Conservation (phyloP, 305 asterid genomes). For the Fraxinus sp. region DNA sequence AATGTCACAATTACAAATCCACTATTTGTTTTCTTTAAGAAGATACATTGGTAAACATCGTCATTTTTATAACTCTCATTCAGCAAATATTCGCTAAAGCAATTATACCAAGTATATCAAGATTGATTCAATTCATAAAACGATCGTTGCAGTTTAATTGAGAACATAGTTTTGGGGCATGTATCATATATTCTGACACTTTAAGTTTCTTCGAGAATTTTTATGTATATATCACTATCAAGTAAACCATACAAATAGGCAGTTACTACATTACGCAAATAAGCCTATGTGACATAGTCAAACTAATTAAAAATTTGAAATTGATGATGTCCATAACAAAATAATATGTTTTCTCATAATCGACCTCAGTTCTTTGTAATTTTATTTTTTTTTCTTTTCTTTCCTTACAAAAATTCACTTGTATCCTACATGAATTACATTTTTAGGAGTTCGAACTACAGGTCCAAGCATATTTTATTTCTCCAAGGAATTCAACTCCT, state of each 20-base stretch:
- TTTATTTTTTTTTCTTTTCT: too few relatives aligned
- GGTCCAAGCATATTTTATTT: neutral
- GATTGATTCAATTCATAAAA: neutral
- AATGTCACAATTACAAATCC: neutral
- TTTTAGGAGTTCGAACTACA: too few relatives aligned
- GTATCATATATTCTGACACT: neutral
- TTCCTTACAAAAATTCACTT: neutral
- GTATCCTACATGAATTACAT: neutral
- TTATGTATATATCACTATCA: too few relatives aligned
- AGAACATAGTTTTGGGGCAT: neutral
- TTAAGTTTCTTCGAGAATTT: neutral
- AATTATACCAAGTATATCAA: too few relatives aligned
- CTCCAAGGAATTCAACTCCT: neutral
- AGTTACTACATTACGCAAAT: too few relatives aligned
- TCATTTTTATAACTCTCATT: neutral
- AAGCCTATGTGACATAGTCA: neutral
- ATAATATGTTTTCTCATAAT: neutral
- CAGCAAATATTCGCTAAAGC: neutral
- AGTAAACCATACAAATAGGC: neutral
- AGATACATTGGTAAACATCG: too few relatives aligned
- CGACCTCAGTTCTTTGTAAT: too few relatives aligned
- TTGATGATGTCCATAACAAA: neutral
- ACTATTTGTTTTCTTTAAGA: too few relatives aligned
- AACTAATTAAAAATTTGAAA: neutral
- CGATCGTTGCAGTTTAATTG: neutral